Conservation (phyloP, 805 yeast genomes). For the Candida sanyiensis region DNA sequence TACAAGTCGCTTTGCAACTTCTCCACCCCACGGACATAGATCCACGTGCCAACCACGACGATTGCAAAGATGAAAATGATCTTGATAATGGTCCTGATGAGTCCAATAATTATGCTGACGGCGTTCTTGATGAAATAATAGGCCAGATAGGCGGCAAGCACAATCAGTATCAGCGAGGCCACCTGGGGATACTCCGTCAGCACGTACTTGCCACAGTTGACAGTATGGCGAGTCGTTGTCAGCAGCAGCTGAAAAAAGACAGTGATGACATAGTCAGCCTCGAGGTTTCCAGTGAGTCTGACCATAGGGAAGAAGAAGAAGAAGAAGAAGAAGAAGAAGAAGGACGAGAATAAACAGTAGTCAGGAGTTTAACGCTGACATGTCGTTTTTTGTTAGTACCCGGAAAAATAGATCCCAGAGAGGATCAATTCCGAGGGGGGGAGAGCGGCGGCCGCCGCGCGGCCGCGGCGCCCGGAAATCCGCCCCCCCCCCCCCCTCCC, state of each 20-base stretch:
- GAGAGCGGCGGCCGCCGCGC: no score
- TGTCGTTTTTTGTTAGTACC: no score
- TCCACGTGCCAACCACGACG: constrained; percentile 19
- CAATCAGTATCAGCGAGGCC: constrained; percentile 20
- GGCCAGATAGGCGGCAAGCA: constrained; percentile 20
- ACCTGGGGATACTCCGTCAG: constrained; percentile 29
- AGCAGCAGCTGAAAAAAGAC: constrained; percentile 2
- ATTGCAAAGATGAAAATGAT: constrained; percentile 22
- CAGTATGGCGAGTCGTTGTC: not conserved
- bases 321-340: no score
- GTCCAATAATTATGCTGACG: constrained; percentile 15
- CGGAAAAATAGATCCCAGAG: no score
- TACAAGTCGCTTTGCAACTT: constrained; percentile 48
- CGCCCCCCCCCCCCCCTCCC: no score
- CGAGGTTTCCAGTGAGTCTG: constrained; percentile 19
- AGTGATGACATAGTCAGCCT: constrained; percentile 20
- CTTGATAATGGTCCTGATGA: constrained; percentile 24
- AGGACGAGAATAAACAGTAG: not conserved
- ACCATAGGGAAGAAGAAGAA: constrained; percentile 6
- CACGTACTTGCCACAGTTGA: constrained; percentile 19
- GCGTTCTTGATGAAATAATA: constrained; percentile 29
- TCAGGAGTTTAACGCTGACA: not conserved
- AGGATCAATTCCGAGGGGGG: not conserved
- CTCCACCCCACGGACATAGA: constrained; percentile 37
- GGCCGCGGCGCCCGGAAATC: no score